Base-by-base conservation (phyloP, 805 yeast genomes). In the Kodamaea jinghongensis region DNA sequence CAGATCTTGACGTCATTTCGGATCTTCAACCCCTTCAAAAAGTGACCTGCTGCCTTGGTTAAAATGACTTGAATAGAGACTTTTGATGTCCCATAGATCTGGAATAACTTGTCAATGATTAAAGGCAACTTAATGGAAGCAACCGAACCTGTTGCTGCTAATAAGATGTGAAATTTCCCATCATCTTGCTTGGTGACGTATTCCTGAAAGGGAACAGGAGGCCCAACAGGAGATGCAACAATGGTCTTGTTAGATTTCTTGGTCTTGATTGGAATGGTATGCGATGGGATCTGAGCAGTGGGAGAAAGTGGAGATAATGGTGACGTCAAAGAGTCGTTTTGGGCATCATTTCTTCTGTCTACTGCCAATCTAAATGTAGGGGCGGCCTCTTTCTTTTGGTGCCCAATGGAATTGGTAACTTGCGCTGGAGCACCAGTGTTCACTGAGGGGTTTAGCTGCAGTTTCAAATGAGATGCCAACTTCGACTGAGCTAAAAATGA, bases 81-180 rank as follows among this genome's bases (percentile, higher is more conserved):
- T 43, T 79, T 80, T 34, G 56, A 47, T 67, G 78, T 47, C 4
- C 89, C 86, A 61, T 86, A 91, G 5, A 83, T 72, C 59, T 87
- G 86, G 57, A 82, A 83, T 36, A 93, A 71, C 58, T 88, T 87
- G 55, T 84, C 95, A 48, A 93, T 87, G 28, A 93, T 88, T 48
- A 84, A 61, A 0, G 96, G 96, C 15, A 93, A 82, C 60, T 93
- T 93, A 47, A 93, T 88, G 2, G 98, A 87, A 4, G 99, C 99
- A 3, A 93, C 97, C 2, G 96, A 86, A 1, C 99, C 99, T 1
- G 98, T 87, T 13, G 95, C 95, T 13, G 95, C 99, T 31, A 93
- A 70, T 42, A 93, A 68, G 31, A 93, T 81, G 60, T 93, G 99
- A 41, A 87, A 72, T 55, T 89, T 90, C 31, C 82, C 85, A 57